phyloP scores from a whole-genome alignment of 2,329 filamentous ascomycete species.

The Sphaerostilbella broomeana region DNA sequence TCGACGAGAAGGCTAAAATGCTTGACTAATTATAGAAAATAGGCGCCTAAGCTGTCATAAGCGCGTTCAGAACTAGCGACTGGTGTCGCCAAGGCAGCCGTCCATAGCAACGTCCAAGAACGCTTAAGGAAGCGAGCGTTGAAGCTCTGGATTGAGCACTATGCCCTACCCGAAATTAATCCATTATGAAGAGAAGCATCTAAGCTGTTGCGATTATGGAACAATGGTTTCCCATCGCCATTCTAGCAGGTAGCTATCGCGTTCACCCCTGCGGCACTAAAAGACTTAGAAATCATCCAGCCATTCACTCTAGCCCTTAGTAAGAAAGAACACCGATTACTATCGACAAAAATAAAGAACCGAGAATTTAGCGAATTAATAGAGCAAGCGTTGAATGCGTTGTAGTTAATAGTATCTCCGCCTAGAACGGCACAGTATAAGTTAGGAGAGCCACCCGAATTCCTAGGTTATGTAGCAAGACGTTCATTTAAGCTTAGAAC shows the following conservation, averaged over 20 bases:
- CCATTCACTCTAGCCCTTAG: neutral
- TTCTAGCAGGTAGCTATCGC: neutral
- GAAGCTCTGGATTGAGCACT: constrained; percentile 8
- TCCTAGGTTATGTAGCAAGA: neutral
- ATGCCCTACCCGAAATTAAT: constrained; percentile 9
- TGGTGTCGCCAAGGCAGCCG: constrained; percentile 8
- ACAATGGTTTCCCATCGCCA: neutral
- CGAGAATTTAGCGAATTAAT: neutral
- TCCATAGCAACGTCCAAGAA: constrained; percentile 7
- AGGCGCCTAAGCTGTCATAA: constrained; percentile 7
- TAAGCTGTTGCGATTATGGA: constrained; percentile 3
- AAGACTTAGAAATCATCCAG: neutral
- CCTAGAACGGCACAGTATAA: neutral
- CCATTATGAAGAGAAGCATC: constrained; percentile 7
- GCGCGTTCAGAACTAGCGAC: constrained; percentile 8
- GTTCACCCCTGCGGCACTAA: neutral
- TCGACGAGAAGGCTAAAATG: constrained; percentile 6
- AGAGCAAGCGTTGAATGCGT: neutral
- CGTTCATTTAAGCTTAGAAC: no score
- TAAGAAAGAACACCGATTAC: neutral
- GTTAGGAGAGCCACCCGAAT: neutral
- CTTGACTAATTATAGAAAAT: constrained; percentile 7
- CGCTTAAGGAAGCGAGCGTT: constrained; percentile 6
- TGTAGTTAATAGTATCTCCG: neutral
- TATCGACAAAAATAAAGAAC: neutral